These are phyloP conservation scores for Epithemia pelagica DNA, from an alignment of 108 stramenopile genomes.

Conservation along the genomic window DNA sequence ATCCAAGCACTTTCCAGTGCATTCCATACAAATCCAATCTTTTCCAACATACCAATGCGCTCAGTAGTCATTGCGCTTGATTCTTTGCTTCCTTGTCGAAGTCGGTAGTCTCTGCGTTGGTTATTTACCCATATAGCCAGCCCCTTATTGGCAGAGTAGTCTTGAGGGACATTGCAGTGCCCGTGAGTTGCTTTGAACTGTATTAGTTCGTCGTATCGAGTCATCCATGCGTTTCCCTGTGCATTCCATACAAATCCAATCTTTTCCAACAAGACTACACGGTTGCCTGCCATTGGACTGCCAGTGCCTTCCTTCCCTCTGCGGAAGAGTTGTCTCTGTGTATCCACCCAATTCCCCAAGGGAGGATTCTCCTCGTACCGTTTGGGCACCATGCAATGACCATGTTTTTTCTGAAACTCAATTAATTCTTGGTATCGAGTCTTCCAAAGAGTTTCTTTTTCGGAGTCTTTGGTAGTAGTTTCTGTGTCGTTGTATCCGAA, in stretches of 20 bases:
- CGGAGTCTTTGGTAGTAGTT: too few relatives aligned
- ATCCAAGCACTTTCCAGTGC: constrained; percentile 9
- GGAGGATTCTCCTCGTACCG: constrained; percentile 40
- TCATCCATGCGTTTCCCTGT: constrained; percentile 35
- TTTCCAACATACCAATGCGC: constrained; percentile 7
- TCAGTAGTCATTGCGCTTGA: constrained; percentile 10
- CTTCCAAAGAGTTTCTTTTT: constrained; percentile 11
- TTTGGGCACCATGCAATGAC: constrained; percentile 46
- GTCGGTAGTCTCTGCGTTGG: constrained; percentile 48
- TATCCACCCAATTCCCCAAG: constrained; percentile 60
- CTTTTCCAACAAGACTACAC: constrained; percentile 25
- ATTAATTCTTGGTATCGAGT: constrained; percentile 23
- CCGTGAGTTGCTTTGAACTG: constrained; percentile 36
- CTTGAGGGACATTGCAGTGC: constrained; percentile 40
- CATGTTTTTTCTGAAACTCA: constrained; percentile 30
- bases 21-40: constrained; percentile 5
- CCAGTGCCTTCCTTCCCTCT: constrained; percentile 23
- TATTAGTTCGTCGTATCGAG: constrained; percentile 34
- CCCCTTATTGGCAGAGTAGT: constrained; percentile 29
- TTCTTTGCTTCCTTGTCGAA: constrained; percentile 9
- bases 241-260: constrained; percentile 43
- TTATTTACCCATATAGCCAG: constrained; percentile 50
- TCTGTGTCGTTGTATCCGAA: too few relatives aligned
- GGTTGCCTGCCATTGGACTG: constrained; percentile 33
- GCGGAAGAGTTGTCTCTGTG: constrained; percentile 43